Conservation (phyloP, 73 alveolate genomes). For the Blepharisma stoltei region DNA sequence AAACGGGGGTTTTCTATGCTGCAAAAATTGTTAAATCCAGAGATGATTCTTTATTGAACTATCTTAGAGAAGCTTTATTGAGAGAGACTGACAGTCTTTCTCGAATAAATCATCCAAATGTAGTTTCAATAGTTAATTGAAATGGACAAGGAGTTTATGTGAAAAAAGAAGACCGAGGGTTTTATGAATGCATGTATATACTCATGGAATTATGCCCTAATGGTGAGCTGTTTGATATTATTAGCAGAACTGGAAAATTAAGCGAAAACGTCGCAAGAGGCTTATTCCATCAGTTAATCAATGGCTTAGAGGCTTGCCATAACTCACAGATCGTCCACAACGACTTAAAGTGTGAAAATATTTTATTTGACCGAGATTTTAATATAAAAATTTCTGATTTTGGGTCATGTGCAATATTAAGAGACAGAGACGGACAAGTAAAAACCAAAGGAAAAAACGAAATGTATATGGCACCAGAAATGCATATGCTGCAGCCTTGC, state of each 20-base stretch:
- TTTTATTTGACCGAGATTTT: conserved; percentile 57
- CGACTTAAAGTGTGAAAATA: conserved; percentile 83
- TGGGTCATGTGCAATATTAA: conserved; percentile 48
- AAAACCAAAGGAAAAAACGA: conserved; percentile 29
- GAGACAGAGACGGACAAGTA: conserved; percentile 28
- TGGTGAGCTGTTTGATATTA: conserved; percentile 83
- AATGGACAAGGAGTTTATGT: conserved; percentile 39
- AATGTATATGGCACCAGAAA: conserved; percentile 61
- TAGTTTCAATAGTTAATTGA: conserved; percentile 43
- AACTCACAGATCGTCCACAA: conserved; percentile 64
- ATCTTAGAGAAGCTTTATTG: conserved; percentile 16
- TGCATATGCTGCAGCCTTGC: conserved; percentile 35
- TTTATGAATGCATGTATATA: conserved; percentile 39
- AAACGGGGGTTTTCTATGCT: conserved; percentile 33
- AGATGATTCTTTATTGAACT: too few relatives aligned
- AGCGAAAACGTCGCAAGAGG: conserved; percentile 63
- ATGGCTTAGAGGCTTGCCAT: conserved; percentile 71
- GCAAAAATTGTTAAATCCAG: conserved; percentile 42
- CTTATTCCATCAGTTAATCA: conserved; percentile 73
- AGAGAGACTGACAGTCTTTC: conserved; percentile 54
- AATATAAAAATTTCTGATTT: conserved; percentile 78
- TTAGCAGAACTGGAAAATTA: conserved; percentile 72
- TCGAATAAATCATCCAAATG: conserved; percentile 48
- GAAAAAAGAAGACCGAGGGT: conserved; percentile 31
- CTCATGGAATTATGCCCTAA: conserved; percentile 75